Percentiles rank a stretch among this genome's conserved stretches.
Conservation (phyloP, 1,139 yeast genomes). For the Lizanozyma gosingica region DNA sequence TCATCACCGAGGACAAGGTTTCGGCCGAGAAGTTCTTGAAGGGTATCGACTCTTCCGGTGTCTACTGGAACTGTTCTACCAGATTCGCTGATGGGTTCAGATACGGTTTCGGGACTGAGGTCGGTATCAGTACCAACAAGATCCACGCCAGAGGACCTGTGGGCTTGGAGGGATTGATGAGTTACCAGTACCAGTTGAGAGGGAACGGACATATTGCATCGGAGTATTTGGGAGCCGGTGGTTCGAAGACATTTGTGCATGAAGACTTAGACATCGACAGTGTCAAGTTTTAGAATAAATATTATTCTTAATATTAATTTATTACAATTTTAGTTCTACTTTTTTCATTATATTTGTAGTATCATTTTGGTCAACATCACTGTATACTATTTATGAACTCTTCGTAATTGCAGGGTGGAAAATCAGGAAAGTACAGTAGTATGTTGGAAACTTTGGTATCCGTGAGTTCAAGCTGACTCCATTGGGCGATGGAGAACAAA, state of each 20-base stretch:
- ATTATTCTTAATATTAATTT: too few species aligned
- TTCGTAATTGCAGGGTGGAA: slow-evolving; percentile 30
- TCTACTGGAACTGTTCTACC: slow-evolving; percentile 97
- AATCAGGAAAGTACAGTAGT: slow-evolving; percentile 29
- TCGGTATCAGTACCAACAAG: slow-evolving; percentile 93
- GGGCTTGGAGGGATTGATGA: slow-evolving; percentile 92
- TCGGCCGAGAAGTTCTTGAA: slow-evolving; percentile 70
- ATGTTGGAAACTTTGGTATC: slow-evolving; percentile 15
- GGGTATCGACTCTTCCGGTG: slow-evolving; percentile 92
- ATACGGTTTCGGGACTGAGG: slow-evolving; percentile 98
- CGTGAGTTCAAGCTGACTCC: slow-evolving; percentile 38
- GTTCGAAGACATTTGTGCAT: slow-evolving; percentile 70
- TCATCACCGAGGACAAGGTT: slow-evolving; percentile 64
- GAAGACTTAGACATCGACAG: slow-evolving; percentile 38
- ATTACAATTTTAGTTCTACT: too few species aligned
- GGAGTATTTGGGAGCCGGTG: slow-evolving; percentile 92
- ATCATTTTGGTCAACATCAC: too few species aligned
- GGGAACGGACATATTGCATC: slow-evolving; percentile 91
- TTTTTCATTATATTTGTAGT: too few species aligned
- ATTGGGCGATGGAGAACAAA: slow-evolving; percentile 44
- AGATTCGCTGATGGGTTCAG: slow-evolving; percentile 98
- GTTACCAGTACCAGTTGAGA: slow-evolving; percentile 86
- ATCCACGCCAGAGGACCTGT: slow-evolving; percentile 99
- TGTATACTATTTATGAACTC: slow-evolving; percentile 15
- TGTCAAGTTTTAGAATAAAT: slow-evolving; percentile 1